Percentiles rank a stretch among this genome's conserved stretches.
phyloP scores from a whole-genome alignment of 2,329 filamentous ascomycete species.

The Myriosclerotinia curreyana region DNA sequence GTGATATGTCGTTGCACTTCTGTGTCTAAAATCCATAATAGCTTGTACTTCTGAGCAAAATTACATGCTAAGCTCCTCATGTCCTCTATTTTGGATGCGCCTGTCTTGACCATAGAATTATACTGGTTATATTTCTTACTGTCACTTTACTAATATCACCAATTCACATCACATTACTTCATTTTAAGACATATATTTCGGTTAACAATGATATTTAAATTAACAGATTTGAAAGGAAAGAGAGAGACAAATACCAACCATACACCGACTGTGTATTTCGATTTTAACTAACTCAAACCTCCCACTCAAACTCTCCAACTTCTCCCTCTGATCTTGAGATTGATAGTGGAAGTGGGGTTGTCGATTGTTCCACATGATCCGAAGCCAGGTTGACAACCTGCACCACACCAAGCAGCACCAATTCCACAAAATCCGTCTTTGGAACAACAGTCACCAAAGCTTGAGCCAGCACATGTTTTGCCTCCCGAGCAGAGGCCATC shows the following conservation, averaged over 20 bases:
- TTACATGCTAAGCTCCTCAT: neutral
- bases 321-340: slow-evolving; percentile 9
- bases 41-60: neutral
- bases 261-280: neutral
- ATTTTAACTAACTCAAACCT: neutral
- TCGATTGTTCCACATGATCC: slow-evolving; percentile 24
- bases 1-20: neutral
- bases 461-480: slow-evolving; percentile 26
- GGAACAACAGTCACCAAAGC: slow-evolving; percentile 28
- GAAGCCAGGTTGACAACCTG: slow-evolving; percentile 27
- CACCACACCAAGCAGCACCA: slow-evolving; percentile 24
- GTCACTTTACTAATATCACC: neutral
- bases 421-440: slow-evolving; percentile 25
- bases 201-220: neutral
- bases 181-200: neutral
- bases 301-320: neutral
- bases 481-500: slow-evolving; percentile 25
- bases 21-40: neutral
- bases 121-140: neutral
- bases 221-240: neutral
- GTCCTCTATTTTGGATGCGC: neutral
- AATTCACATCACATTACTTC: neutral
- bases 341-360: slow-evolving; percentile 18
- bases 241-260: neutral
- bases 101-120: neutral